These are phyloP conservation scores for Knoxdaviesia proteae DNA, from an alignment of 2,329 filamentous ascomycete genomes.

Conservation along the genomic window DNA sequence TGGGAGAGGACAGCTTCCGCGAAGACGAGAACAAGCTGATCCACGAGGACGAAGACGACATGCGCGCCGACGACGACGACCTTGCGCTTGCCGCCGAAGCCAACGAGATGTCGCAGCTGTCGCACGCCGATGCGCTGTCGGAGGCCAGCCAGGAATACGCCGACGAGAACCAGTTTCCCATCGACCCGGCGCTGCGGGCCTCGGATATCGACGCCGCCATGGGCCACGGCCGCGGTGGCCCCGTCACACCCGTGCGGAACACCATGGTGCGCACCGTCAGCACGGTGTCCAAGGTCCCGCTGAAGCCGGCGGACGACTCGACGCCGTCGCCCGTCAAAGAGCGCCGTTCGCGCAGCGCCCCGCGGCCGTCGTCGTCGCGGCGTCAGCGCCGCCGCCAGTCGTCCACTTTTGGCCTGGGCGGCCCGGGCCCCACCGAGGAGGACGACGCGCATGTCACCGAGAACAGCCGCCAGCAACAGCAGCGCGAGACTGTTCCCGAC, in stretches of 20 bases:
- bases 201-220: background rate
- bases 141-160: conserved; percentile 45
- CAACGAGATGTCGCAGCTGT: conserved; percentile 29
- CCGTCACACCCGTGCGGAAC: conserved; percentile 27
- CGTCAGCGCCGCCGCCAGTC: conserved; percentile 3
- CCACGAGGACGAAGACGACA: conserved; percentile 14
- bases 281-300: conserved; percentile 57
- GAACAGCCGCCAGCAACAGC: too few relatives aligned
- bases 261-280: conserved; percentile 18
- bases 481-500: background rate
- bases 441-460: conserved; percentile 4
- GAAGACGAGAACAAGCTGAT: background rate
- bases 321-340: conserved; percentile 26
- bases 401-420: conserved; percentile 5
- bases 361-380: conserved; percentile 7
- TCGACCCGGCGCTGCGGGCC: conserved; percentile 24
- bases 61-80: conserved; percentile 32
- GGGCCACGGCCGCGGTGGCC: background rate
- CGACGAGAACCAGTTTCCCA: conserved; percentile 41
- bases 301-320: conserved; percentile 45
- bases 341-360: conserved; percentile 13
- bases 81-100: conserved; percentile 35
- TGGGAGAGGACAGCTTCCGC: background rate
- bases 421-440: conserved; percentile 4
- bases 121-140: conserved; percentile 26